Base-by-base conservation (phyloP, 495 filamentous ascomycete genomes). In the Podospora bellae-mahoneyi region DNA sequence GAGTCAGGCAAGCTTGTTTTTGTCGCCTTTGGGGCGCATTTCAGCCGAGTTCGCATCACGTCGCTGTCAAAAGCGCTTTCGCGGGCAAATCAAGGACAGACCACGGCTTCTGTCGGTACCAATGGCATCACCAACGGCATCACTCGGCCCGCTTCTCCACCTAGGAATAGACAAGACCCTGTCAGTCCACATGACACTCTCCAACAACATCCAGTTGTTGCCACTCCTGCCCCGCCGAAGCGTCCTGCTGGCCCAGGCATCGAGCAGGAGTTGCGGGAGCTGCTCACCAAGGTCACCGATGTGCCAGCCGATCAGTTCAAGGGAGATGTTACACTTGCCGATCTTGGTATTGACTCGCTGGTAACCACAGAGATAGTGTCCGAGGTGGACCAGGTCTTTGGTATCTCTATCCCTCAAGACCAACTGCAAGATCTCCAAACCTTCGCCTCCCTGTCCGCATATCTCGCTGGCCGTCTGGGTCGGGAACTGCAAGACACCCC, bases 291-390 rank as follows among this genome's bases (percentile, higher is more conserved):
- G 16, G 19, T 65, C 48, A 74, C 67, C 28, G 76, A 61, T 4
- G 32, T 67, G 4, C 4, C 60, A 2, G 39, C 20, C 3, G 60
- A 57, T 0, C 60, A 63, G 19, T 5, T 68, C 34, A 44, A 57
- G 23, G 26, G n/a, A 5, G 34, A 66, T 9, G 60, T 69, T 19
- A 67, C 57, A 3, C 39, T 74, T 32, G 61, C 30, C 4, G 77
- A 79, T 19, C 71, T 81, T 18, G 79, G 79, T 13, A 72, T 81
- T 15, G 78, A 80, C 57, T 81, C 79, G 27, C 66, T 81, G 13
- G 64, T 73, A 72, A 67, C 62, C 1, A 76, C 63, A 2, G 48
- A 55, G 44, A 26, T 65, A 1, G 13, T 56, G 30, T 32, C 54
- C 39, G 65, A 67, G 20, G 18, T 65, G 4, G 15, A 56, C 15